Percentiles rank a stretch among this genome's conserved stretches.
These are phyloP conservation scores for Beauveria bassiana DNA, from an alignment of 2,329 filamentous ascomycete species.

Conservation along the genomic window DNA sequence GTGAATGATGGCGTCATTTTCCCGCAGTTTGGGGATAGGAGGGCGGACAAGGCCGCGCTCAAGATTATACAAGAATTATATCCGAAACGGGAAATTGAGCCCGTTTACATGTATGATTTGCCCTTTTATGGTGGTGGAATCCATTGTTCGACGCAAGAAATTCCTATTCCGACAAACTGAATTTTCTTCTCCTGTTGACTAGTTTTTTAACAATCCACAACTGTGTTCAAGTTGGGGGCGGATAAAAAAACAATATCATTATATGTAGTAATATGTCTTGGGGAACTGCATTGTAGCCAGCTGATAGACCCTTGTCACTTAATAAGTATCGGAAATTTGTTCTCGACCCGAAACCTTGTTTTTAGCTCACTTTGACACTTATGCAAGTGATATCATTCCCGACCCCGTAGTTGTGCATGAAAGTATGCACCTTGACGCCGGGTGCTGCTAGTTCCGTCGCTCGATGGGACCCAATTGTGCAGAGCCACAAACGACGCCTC, in stretches of 20 bases:
- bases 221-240: too few relatives aligned
- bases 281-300: too few relatives aligned
- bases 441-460: background rate
- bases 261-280: too few relatives aligned
- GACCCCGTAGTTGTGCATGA: background rate
- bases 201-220: too few relatives aligned
- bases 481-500: background rate
- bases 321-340: background rate
- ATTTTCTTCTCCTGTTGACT: background rate
- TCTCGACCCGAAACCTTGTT: background rate
- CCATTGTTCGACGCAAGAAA: conserved; percentile 22
- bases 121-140: conserved; percentile 20
- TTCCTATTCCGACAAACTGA: conserved; percentile 13
- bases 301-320: background rate
- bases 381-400: background rate
- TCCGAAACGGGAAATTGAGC: conserved; percentile 14
- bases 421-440: background rate
- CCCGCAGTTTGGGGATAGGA: conserved; percentile 20
- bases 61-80: conserved; percentile 12
- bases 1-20: conserved; percentile 23
- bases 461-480: background rate
- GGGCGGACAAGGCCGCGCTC: conserved; percentile 18
- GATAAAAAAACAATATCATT: too few relatives aligned
- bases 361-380: background rate
- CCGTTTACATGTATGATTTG: conserved; percentile 15